Base-by-base conservation (phyloP, 306 rosid genomes). In the Pachyrhizus erosus region DNA sequence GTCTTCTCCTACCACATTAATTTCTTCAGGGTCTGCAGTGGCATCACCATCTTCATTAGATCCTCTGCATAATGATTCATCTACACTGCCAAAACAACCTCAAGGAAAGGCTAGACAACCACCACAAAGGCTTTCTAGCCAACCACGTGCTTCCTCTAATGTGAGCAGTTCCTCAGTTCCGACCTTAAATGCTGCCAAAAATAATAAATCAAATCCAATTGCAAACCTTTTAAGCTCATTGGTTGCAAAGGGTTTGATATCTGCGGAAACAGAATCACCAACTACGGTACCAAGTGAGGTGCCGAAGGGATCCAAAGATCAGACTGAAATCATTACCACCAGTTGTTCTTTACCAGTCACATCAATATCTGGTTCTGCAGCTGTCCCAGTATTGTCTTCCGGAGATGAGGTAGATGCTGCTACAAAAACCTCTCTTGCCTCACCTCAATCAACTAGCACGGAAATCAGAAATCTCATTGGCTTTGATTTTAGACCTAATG, bases 171-270 rank as follows among this genome's bases (percentile, higher is more conserved):
- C 87, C 72, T 82, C 90, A 37, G 88, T 84, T 73, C 86, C 78
- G 61, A 83, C 86, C 87, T 76, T 88, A 77, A 87, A 85, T 82
- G 92, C 72, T 43, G 73, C 60, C 58, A 87, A 79, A 43, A 90
- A 73, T 49, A 76, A 65, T 73, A 51, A 89, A 37, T 20, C 40
- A 54, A 83, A 85, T 89, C 97, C 97, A 58, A 84, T 96, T 84
- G 88, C 97, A 80, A 88, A 83, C 88, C 94, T 96, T 84, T 77
- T 96, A 82, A 96, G 89, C 85, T 91, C 98, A 13, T 87, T 96
- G 85, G 99, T 96, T 76, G 94, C 97, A 0, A 90, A 92, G 89
- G 99, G 99, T 77, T 90, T 96, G 86, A 93, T 96, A 78, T 91
- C 97, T 29, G 90, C 99, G 45, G 91, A 92, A 78, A 71, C 86